Evolutionary conservation across 495 filamentous ascomycete species (phyloP), one percentile per base, ranked within the genome.

Genomic region (Hyaloscypha bicolor): DNA sequence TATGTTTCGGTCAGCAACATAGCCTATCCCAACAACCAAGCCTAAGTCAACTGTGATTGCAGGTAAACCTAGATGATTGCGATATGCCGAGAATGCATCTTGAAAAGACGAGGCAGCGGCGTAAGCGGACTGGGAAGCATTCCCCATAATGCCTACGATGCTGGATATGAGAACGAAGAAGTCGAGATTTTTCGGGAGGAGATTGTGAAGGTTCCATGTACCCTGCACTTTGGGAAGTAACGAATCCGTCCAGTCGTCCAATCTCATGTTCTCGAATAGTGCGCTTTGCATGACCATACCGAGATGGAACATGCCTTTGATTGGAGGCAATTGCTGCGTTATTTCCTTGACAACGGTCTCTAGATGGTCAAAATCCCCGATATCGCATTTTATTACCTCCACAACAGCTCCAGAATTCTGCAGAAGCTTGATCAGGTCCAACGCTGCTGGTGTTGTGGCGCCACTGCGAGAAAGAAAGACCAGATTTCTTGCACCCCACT

Each of bases 151-250:
- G 39, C 84, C 86, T 16, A 86, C 79, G 9, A 87, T 77, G 4
- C 89, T 91, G 5, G 86, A 88, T 45, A 90, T 82, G 51, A 81
- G 80, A 32, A 90, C 76, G 75, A 91, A 91, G 79, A 92, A 92
- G 72, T 91, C 89, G 0, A 91, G 76, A 25, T 55, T 14, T 11
- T 70, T 35, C 31, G 55, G 19, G 30, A 90, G 79, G 2, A 74
- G 69, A 52, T 83, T 73, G 72, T 91, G 87, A 57, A 91, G 76
- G 72, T 89, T 84, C 81, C 82, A 81, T 11, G 79, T 76, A 12
- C 83, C 86, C 31, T 82, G 72, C 1, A 88, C 83, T 73, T 89
- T 89, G 32, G 85, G 82, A 60, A 78, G 74, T 21, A 83, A 81
- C 52, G 80, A 82, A 6, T 76, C 73, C 12, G 71, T 74, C 64